These are phyloP conservation scores for Vachellia pachyceras DNA, from an alignment of 306 rosid species.

Conservation along the genomic window DNA sequence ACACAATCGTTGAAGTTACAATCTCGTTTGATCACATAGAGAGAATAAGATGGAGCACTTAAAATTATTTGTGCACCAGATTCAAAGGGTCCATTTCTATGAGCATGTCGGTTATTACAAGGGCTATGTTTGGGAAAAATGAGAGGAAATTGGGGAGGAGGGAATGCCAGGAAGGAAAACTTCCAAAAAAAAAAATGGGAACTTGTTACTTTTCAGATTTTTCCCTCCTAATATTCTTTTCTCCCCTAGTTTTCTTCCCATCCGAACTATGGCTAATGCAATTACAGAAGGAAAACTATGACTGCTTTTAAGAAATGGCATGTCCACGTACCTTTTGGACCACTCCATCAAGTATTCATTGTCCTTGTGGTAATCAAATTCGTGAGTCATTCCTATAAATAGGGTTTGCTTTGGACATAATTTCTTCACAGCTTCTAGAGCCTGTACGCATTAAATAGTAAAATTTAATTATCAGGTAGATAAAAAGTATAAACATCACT, in stretches of 20 bases:
- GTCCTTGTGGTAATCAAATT: constrained; percentile 89
- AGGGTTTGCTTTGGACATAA: constrained; percentile 88
- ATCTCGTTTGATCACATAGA: constrained; percentile 30
- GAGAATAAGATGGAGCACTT: constrained; percentile 17
- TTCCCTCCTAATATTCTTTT: too few relatives aligned
- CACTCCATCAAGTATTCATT: constrained; percentile 81
- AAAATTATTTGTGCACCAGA: constrained; percentile 7
- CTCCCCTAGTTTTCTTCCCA: background rate
- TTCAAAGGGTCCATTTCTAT: constrained; percentile 8
- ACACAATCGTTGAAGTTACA: constrained; percentile 40
- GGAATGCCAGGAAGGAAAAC: too few relatives aligned
- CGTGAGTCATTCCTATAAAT: constrained; percentile 92
- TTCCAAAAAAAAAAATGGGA: too few relatives aligned
- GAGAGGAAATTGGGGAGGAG: too few relatives aligned
- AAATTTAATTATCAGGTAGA: constrained; percentile 29
- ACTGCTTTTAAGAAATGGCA: constrained; percentile 26
- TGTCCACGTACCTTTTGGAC: constrained; percentile 69
- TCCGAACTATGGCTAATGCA: background rate
- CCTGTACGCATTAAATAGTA: constrained; percentile 56
- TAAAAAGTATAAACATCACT: constrained; percentile 25
- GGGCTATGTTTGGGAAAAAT: too few relatives aligned
- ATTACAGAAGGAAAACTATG: constrained; percentile 22
- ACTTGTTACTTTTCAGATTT: too few relatives aligned
- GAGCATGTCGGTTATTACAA: constrained; percentile 9
- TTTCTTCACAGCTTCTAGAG: constrained; percentile 91